Evolutionary conservation across 345 rosid species (phyloP).

Genomic region (Eucalyptus sideroxylon): DNA sequence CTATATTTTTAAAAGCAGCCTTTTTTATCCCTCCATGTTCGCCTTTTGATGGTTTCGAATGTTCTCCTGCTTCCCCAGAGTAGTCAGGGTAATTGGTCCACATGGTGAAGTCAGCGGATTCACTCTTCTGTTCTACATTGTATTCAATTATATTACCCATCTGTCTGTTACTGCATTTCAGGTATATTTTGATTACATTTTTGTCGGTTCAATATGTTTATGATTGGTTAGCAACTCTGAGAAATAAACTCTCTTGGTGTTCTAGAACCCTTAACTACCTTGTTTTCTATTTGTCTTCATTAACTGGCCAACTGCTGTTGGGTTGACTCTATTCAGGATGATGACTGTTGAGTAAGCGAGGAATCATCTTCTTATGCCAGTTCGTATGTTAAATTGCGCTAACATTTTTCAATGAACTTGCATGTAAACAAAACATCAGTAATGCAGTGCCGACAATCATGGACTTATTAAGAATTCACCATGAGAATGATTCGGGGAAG

Average conservation of each 20-base stretch:
- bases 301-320: neutral
- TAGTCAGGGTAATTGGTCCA: constrained; percentile 1
- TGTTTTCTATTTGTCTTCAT: neutral
- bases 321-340: neutral
- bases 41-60: neutral
- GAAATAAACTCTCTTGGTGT: neutral
- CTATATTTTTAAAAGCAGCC: neutral
- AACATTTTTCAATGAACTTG: neutral
- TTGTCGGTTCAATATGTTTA: neutral
- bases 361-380: neutral
- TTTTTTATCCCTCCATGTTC: constrained; percentile 12
- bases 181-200: neutral
- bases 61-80: constrained; percentile 9
- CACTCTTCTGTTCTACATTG: constrained; percentile 7
- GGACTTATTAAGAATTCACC: neutral
- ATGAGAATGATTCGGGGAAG: neutral
- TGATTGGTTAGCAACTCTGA: neutral
- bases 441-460: neutral
- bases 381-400: neutral
- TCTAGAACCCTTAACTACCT: neutral
- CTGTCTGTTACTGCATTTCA: neutral
- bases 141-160: neutral
- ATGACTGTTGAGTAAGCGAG: neutral
- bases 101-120: constrained; percentile 1
- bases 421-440: neutral